These are phyloP conservation scores for Guillardia theta DNA, from an alignment of 78 protist species.

Conservation along the genomic window DNA sequence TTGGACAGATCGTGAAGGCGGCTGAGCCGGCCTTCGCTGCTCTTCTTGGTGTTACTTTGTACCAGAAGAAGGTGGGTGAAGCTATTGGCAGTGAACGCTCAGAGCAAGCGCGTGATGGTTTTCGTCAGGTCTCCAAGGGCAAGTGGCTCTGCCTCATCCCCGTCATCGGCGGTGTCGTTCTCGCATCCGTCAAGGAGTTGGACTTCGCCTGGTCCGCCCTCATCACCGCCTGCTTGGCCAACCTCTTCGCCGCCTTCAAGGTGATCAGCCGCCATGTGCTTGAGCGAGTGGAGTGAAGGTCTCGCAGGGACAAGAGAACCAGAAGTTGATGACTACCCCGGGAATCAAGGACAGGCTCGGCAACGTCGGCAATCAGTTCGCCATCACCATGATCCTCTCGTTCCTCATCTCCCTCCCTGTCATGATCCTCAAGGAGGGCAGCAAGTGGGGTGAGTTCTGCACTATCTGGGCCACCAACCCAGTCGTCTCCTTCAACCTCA, in stretches of 20 bases:
- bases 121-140: too few relatives aligned
- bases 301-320: slow-evolving; percentile 42
- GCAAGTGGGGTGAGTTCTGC: not conserved
- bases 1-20: slow-evolving; percentile 54
- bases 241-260: slow-evolving; percentile 51
- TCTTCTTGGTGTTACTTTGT: not conserved
- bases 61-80: slow-evolving; percentile 29
- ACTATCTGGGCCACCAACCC: not conserved
- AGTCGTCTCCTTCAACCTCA: not conserved
- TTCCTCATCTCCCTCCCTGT: slow-evolving; percentile 25
- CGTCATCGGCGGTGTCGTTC: slow-evolving; percentile 53
- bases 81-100: too few relatives aligned
- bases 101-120: too few relatives aligned
- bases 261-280: not conserved
- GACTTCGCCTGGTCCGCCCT: slow-evolving; percentile 42
- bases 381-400: slow-evolving; percentile 43
- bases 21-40: slow-evolving; percentile 56
- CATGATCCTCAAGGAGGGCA: not conserved
- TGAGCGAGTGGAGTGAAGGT: too few relatives aligned
- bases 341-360: slow-evolving; percentile 48
- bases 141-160: slow-evolving; percentile 57
- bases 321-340: slow-evolving; percentile 36
- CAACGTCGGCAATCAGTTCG: slow-evolving; percentile 52
- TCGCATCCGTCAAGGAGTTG: slow-evolving; percentile 51
- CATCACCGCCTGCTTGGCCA: slow-evolving; percentile 42